Evolutionary conservation across 2,329 filamentous ascomycete species (phyloP), one percentile per base, ranked within the genome.

Genomic region (Trichoderma guizhouense): DNA sequence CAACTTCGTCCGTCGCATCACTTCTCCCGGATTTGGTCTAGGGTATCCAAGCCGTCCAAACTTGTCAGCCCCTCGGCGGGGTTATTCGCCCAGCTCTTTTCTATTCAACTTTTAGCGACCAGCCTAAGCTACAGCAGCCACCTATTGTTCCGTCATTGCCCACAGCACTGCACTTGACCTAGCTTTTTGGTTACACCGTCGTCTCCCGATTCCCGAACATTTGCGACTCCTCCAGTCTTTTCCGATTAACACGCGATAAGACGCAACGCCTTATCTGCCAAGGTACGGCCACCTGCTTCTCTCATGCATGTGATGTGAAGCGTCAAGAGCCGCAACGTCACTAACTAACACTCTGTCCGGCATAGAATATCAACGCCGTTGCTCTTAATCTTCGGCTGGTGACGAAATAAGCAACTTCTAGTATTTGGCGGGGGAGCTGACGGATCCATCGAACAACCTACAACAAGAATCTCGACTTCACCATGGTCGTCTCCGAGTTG

Each of bases 401-500:
- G 26, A 30, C 36, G 55, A 43, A 61, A 51, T n/a, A 60, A 30
- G 26, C 55, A 51, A 9, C 8, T 51, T 34, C 26, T n/a, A 61
- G 55, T 7, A n/a, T 39, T 61, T 51, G 66, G n/a, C 36, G 55
- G 66, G 55, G 66, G 66, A 69, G 67, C 18, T 30, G 57, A 60
- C 39, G 43, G 12, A 61, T 62, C 43, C 14, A 61, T 36, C 39
- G 36, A 47, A 21, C 65, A 6, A 69, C 47, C 65, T 11, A 69
- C 47, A 34, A 69, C 47, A 34, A 55, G 30, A 53, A 32, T 28
- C 39, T 28, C 39, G 3, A 55, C 14, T 47, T 58, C 71, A 70
- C 60, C 62, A 83, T 83, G 82, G 79, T 79, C 69, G 77, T 81
- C 65, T 83, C 81, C 58, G 80, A 82, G 75, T 76, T 83, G 72